A percentile compares a stretch with the other conserved stretches of the same genome.
phyloP scores from a whole-genome alignment of 1,139 yeast genomes.

The Zygoascus sp. region DNA sequence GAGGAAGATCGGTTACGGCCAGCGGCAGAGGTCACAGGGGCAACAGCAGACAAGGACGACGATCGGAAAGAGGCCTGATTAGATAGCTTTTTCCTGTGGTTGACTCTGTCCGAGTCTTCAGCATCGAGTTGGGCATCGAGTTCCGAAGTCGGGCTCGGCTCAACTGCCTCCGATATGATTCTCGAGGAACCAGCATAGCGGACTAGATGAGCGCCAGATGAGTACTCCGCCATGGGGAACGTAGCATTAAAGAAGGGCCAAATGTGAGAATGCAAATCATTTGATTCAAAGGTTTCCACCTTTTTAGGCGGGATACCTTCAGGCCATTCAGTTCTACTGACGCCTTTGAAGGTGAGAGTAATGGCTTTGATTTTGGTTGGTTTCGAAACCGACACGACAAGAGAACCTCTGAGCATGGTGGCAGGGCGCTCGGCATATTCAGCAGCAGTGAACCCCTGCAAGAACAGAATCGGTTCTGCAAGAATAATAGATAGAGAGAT shows the following conservation, averaged over 20 bases:
- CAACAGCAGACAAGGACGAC: background rate
- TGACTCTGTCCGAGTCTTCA: background rate
- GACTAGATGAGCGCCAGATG: conserved; percentile 55
- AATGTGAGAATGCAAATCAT: conserved; percentile 67
- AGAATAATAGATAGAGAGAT: conserved; percentile 43
- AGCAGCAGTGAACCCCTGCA: conserved; percentile 71
- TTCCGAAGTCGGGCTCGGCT: background rate
- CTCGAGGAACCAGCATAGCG: conserved; percentile 30
- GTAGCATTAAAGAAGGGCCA: conserved; percentile 80
- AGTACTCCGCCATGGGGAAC: conserved; percentile 36
- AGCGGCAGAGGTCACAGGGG: conserved; percentile 2
- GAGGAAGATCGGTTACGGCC: conserved; percentile 14
- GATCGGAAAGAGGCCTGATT: conserved; percentile 2
- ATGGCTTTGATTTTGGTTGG: conserved; percentile 71
- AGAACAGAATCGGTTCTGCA: conserved; percentile 74
- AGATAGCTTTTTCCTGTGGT: conserved; percentile 1
- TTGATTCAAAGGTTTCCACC: conserved; percentile 57
- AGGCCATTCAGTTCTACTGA: conserved; percentile 91
- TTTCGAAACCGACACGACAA: conserved; percentile 65
- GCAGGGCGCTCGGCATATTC: conserved; percentile 74
- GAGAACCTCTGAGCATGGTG: conserved; percentile 75
- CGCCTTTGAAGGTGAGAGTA: conserved; percentile 63
- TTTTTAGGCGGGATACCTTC: conserved; percentile 95
- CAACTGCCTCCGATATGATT: conserved; percentile 17
- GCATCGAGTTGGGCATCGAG: background rate